Percentiles rank a stretch among this genome's conserved stretches.
Evolutionary conservation across 2,329 filamentous ascomycete species (phyloP).

Genomic region (Claviceps citrina): DNA sequence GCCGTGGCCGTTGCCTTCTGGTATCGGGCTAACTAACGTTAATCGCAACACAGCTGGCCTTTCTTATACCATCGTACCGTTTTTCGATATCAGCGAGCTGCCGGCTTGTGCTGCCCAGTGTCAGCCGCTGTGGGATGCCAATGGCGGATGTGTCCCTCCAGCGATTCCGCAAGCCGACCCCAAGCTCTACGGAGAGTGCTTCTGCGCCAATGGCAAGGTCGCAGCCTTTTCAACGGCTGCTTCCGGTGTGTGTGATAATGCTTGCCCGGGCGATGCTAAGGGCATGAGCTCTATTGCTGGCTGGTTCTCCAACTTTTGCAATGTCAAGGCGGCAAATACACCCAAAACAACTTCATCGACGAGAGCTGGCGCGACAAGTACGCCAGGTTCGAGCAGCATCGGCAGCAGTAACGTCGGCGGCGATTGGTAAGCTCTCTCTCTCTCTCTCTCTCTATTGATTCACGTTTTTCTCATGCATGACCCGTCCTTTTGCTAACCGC

Average conservation of each 20-base stretch:
- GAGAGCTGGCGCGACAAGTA: conserved; percentile 2
- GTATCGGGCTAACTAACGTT: background rate
- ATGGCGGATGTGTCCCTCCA: conserved; percentile 53
- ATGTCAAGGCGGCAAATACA: conserved; percentile 18
- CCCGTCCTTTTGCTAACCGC: background rate
- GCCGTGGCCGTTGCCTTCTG: background rate
- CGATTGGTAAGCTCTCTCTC: conserved; percentile 28
- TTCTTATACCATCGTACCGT: conserved; percentile 40
- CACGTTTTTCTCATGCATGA: background rate
- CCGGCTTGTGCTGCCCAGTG: conserved; percentile 48
- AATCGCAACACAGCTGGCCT: conserved; percentile 3
- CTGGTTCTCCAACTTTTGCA: conserved; percentile 59
- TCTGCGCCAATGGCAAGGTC: conserved; percentile 52
- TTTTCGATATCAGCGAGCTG: conserved; percentile 28
- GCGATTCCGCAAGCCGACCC: conserved; percentile 31
- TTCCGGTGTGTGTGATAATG: conserved; percentile 44
- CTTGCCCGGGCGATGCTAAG: conserved; percentile 34
- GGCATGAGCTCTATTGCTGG: conserved; percentile 41
- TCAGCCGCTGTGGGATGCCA: conserved; percentile 50
- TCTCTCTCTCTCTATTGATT: background rate
- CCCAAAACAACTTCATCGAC: conserved; percentile 7
- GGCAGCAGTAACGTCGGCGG: conserved; percentile 14
- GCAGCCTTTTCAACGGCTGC: conserved; percentile 36
- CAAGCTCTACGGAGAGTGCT: conserved; percentile 49
- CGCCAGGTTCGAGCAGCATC: conserved; percentile 2